Evolutionary conservation across 441 rosid species (phyloP), one percentile per base, ranked within the genome.

Genomic region (Eruca vesicaria): DNA sequence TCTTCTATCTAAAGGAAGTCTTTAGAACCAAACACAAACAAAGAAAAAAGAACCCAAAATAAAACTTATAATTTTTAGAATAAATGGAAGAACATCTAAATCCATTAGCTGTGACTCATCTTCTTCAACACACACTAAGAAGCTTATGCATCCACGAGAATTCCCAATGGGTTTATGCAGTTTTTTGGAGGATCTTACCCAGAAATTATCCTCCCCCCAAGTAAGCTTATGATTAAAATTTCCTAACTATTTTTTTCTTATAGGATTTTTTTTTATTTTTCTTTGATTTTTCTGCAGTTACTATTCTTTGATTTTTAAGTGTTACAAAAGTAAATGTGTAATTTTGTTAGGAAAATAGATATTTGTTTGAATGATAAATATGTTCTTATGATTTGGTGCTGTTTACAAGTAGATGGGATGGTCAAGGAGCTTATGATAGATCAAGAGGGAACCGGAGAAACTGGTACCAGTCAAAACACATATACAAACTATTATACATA

Each of bases 161-260:
- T 66, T 91, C 97, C 74, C 94, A 91, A 80, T 95, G 99, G 99
- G 97, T 92, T 83, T 95, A 95, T 88, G 99, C 98, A 59, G 99
- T 95, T 66, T 95, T 95, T 38, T 95, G 99, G 99, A 89, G 99
- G 86, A 91, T 95, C 90, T 87, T 95, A 76, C 99, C 99, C 62
- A 89, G 99, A 78, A 95, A 91, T 61, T 95, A 95, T 77, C 99
- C 99, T 50, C 99, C 99, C 59, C 99, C 99, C 81, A 95, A 92
- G 99, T 95, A 88, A 94, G 90, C 59, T 71, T 58, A 32, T 65
- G 9, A 53, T 68, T 38, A 28, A 68, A 52, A 18, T 32, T 32
- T 48, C 11, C 16, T 16, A 48, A 16, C 15, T 15, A 15, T 48
- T 48, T 48, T 48, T 48, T 32, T 32, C 9, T 6, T 32, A 6